Evolutionary conservation across 805 yeast genomes (phyloP).

Genomic region (Tetrapisispora pingtungensis): DNA sequence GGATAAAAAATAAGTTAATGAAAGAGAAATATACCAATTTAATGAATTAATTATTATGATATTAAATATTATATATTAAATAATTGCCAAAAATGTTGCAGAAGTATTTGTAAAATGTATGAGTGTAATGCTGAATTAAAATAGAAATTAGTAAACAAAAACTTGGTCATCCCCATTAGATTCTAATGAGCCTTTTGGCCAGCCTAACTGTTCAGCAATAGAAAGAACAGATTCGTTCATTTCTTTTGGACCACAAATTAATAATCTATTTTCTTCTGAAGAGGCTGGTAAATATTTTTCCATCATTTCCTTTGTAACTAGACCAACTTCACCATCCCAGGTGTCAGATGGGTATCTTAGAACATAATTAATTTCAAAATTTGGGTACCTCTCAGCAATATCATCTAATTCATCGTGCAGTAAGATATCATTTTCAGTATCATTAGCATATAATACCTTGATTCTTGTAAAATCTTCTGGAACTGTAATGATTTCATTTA

Average conservation of each 20-base stretch:
- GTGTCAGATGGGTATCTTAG: constrained; percentile 38
- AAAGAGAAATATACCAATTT: background rate
- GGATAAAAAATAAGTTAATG: background rate
- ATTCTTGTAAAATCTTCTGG: constrained; percentile 56
- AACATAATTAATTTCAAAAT: constrained; percentile 51
- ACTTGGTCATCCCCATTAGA: constrained; percentile 45
- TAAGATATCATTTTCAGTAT: constrained; percentile 66
- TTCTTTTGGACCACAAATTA: constrained; percentile 67
- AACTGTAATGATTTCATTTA: constrained; percentile 58
- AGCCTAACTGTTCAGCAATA: constrained; percentile 50
- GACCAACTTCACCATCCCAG: constrained; percentile 56
- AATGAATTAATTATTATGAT: background rate
- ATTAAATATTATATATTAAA: background rate
- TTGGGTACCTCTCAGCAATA: constrained; percentile 51
- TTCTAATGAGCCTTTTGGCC: constrained; percentile 37
- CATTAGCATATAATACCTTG: constrained; percentile 59
- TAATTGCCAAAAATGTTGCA: background rate
- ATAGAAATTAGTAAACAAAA: constrained; percentile 38
- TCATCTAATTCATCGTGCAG: constrained; percentile 66
- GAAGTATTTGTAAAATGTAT: background rate
- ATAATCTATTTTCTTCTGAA: constrained; percentile 40
- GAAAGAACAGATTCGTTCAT: constrained; percentile 48
- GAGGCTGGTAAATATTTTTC: constrained; percentile 43
- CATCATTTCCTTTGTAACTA: constrained; percentile 49
- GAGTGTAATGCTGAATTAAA: background rate